Percentiles rank a stretch among this genome's conserved stretches.
Conservation (phyloP, 305 asterid species). For the Fraxinus dipetala region DNA sequence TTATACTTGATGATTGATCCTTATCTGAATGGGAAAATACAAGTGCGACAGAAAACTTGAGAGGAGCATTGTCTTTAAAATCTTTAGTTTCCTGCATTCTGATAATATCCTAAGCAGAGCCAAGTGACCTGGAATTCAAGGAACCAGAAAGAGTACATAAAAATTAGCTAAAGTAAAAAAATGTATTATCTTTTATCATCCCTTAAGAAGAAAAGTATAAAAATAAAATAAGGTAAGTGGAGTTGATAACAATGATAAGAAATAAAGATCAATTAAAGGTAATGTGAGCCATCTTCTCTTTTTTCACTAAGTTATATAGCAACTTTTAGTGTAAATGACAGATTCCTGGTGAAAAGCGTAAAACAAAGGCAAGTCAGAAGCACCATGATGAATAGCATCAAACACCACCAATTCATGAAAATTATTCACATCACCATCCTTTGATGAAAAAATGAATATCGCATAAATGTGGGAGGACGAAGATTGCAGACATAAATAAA, state of each 20-base stretch:
- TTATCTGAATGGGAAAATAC: constrained; percentile 32
- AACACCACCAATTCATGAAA: not conserved
- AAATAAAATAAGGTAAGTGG: not conserved
- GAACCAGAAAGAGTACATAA: constrained; percentile 1
- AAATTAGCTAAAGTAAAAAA: not conserved
- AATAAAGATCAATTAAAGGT: not conserved
- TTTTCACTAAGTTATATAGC: not conserved
- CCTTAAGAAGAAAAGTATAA: not conserved
- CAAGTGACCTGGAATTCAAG: constrained; percentile 32
- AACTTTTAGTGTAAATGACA: not conserved
- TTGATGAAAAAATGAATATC: not conserved
- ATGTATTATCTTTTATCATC: not conserved
- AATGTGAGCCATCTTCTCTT: not conserved
- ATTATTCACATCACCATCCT: not conserved
- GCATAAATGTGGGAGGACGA: no score
- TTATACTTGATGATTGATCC: constrained; percentile 33
- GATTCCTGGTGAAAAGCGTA: not conserved
- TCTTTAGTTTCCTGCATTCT: constrained; percentile 60
- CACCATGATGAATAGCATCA: not conserved
- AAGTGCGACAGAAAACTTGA: constrained; percentile 38
- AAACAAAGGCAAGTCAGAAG: not conserved
- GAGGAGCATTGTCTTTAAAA: constrained; percentile 31
- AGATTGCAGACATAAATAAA: no score
- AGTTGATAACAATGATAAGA: not conserved
- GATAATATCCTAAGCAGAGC: constrained; percentile 29